Evolutionary conservation across 768 basidiomycete species (phyloP).

Genomic region (Wakefieldia striispora): DNA sequence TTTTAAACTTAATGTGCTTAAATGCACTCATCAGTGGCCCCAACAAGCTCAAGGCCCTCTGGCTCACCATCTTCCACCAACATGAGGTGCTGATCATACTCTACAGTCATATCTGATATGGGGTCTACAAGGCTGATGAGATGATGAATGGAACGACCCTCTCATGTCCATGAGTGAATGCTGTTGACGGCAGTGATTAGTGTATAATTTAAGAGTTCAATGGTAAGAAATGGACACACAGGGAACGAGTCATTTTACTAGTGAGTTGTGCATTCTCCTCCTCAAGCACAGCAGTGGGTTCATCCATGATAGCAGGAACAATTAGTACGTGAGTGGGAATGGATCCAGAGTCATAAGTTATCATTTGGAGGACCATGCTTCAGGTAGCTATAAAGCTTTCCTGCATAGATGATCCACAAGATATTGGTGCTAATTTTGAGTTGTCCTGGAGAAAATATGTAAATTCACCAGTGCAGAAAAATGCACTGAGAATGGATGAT

Average conservation of each 20-base stretch:
- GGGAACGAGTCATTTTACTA: not conserved
- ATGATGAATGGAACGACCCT: slow-evolving; percentile 7
- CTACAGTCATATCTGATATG: slow-evolving; percentile 3
- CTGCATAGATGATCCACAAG: too few relatives aligned
- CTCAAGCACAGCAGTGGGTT: slow-evolving; percentile 4
- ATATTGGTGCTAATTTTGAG: too few relatives aligned
- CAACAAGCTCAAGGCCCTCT: not conserved
- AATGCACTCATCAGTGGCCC: not conserved
- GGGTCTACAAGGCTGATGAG: slow-evolving; percentile 6
- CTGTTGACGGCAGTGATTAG: not conserved
- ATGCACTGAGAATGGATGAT: too few relatives aligned
- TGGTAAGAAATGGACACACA: not conserved
- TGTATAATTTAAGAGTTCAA: too few relatives aligned
- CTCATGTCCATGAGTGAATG: not conserved
- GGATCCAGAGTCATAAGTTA: too few relatives aligned
- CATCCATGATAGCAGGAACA: not conserved
- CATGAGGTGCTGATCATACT: slow-evolving; percentile 4
- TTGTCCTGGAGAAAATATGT: too few relatives aligned
- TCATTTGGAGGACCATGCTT: too few relatives aligned
- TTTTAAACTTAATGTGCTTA: too few relatives aligned
- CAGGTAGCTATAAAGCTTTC: too few relatives aligned
- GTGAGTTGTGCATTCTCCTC: slow-evolving; percentile 1
- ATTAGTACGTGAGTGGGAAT: too few relatives aligned
- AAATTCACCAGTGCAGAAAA: too few relatives aligned
- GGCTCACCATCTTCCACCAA: not conserved